phyloP scores from a whole-genome alignment of 1,284 basidiomycete genomes.

The Cutaneotrichosporon sp. region DNA sequence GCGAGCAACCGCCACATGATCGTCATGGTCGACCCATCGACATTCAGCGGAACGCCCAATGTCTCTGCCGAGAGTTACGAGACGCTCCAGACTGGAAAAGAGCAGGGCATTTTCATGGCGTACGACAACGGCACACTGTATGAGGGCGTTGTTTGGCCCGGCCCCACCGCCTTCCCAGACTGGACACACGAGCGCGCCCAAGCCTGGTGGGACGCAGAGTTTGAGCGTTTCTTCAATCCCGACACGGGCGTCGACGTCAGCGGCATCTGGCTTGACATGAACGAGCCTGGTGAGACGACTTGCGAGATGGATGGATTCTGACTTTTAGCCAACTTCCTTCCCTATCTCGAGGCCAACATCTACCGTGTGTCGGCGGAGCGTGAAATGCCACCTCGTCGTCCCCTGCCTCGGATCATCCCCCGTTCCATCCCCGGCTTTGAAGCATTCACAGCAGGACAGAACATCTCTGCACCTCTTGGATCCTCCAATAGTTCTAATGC shows the following conservation, averaged over 20 bases:
- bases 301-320: not conserved
- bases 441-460: constrained; percentile 22
- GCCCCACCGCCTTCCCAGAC: constrained; percentile 64
- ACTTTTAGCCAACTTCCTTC: constrained; percentile 28
- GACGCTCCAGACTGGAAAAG: constrained; percentile 61
- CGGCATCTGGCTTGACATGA: constrained; percentile 67
- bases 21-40: constrained; percentile 70
- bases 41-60: constrained; percentile 47
- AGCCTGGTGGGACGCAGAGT: constrained; percentile 64
- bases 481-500: not conserved
- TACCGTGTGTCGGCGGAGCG: constrained; percentile 29
- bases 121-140: constrained; percentile 61
- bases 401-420: constrained; percentile 23
- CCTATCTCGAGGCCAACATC: constrained; percentile 35
- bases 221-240: constrained; percentile 60
- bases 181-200: constrained; percentile 64
- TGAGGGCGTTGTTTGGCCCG: constrained; percentile 69
- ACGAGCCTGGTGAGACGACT: constrained; percentile 55
- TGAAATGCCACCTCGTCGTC: constrained; percentile 23
- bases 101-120: constrained; percentile 63
- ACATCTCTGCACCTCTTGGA: constrained; percentile 25
- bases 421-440: constrained; percentile 21
- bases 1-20: constrained; percentile 62
- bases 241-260: constrained; percentile 26
- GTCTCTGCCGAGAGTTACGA: constrained; percentile 55